Conservation (phyloP, 768 basidiomycete species). For the Candolleomyces eurysporus region DNA sequence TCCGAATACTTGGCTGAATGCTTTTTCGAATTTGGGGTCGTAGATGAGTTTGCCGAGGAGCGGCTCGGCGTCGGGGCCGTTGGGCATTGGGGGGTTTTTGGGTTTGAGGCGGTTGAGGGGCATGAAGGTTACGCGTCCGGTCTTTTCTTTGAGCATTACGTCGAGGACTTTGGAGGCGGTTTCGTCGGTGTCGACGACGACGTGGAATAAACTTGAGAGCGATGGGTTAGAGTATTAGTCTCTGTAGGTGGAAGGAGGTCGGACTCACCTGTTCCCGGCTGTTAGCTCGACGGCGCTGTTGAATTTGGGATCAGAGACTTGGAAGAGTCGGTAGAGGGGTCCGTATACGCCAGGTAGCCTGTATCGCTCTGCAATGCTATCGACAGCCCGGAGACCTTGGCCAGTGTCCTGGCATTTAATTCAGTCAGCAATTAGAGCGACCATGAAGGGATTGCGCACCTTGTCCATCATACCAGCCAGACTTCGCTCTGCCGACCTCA, state of each 20-base stretch:
- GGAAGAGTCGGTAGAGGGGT: conserved; percentile 90
- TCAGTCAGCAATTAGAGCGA: background rate
- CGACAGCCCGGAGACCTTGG: conserved; percentile 81
- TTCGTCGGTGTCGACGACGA: conserved; percentile 95
- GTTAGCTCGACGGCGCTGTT: conserved; percentile 93
- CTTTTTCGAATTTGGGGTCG: conserved; percentile 67
- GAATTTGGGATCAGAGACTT: conserved; percentile 83
- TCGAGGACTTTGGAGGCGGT: conserved; percentile 92
- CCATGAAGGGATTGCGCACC: conserved; percentile 38
- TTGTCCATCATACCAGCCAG: conserved; percentile 96
- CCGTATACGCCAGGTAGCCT: conserved; percentile 86
- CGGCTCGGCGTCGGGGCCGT: conserved; percentile 77
- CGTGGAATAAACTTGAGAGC: conserved; percentile 80
- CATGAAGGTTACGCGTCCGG: conserved; percentile 96
- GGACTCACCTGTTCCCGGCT: conserved; percentile 82
- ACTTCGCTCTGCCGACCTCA: conserved; percentile 74
- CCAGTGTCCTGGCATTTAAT: conserved; percentile 72
- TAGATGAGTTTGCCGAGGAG: conserved; percentile 82
- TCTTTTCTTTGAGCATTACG: conserved; percentile 90
- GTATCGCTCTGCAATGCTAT: conserved; percentile 75
- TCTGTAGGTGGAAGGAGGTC: background rate
- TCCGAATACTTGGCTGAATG: conserved; percentile 96
- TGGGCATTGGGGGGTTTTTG: conserved; percentile 59
- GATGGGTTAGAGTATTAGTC: background rate
- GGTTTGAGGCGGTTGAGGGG: conserved; percentile 93